phyloP scores from a whole-genome alignment of 305 asterid species.

The Fraxinus floribunda region DNA sequence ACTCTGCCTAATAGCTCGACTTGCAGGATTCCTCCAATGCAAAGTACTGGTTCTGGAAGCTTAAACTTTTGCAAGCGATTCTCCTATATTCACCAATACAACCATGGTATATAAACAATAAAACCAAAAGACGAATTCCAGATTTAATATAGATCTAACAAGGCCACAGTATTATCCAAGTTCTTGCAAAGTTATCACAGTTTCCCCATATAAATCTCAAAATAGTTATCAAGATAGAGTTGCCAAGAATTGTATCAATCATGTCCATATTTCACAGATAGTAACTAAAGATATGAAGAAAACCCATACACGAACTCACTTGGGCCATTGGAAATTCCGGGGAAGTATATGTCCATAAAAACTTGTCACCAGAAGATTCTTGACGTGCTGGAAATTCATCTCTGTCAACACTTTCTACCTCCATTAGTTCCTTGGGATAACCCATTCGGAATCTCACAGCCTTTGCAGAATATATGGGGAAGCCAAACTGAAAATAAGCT shows the following conservation, averaged over 20 bases:
- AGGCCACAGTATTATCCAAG: background rate
- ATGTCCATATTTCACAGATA: background rate
- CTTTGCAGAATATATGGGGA: conserved; percentile 74
- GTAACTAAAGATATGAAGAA: conserved; percentile 8
- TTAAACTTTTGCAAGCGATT: conserved; percentile 66
- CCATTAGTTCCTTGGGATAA: conserved; percentile 35
- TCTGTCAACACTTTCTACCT: conserved; percentile 24
- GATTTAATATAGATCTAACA: background rate
- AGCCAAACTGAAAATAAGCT: conserved; percentile 73
- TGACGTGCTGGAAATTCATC: conserved; percentile 29
- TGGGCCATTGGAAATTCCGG: conserved; percentile 68
- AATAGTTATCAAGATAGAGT: background rate
- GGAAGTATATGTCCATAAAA: conserved; percentile 64
- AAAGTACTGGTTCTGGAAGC: conserved; percentile 75
- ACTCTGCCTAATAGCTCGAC: conserved; percentile 81
- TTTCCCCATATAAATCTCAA: conserved; percentile 1
- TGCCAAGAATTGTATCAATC: background rate
- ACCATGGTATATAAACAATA: background rate
- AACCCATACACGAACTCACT: conserved; percentile 34
- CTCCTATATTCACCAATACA: conserved; percentile 45
- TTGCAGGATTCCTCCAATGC: conserved; percentile 73
- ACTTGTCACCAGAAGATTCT: conserved; percentile 37
- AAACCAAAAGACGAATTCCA: background rate
- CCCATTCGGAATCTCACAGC: conserved; percentile 75
- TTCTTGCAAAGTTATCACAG: background rate